Evolutionary conservation across 2,329 filamentous ascomycete genomes (phyloP), one percentile per base, ranked within the genome.

Genomic region (Teratosphaeria zuluensis): DNA sequence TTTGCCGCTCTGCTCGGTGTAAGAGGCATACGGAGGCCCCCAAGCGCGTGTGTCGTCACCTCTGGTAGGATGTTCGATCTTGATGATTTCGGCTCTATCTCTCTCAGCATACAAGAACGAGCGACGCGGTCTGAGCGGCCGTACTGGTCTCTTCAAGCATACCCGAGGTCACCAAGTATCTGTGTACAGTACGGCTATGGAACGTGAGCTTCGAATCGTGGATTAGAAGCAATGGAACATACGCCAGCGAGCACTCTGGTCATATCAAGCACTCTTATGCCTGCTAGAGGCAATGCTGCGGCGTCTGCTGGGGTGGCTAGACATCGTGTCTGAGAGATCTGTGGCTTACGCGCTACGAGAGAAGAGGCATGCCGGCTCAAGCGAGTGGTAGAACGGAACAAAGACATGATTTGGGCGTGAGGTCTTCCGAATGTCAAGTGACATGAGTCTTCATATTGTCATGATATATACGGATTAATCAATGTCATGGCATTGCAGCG

Each of bases 31-130:
- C 1, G 94, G 94, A 28, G 94, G 94, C 0, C 94, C 94, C 94
- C 94, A 99, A 55, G 92, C 92, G 68, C 94, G 80, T 9, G 94
- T 99, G 71, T 99, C 94, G 71, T 99, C 94, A 42, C 90, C 94
- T 59, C 90, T 83, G 4, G 84, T 84, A 3, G 94, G 94, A 74
- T 99, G 94, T 75, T 99, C 94, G 62, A 99, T 84, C 75, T 99
- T 99, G 76, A 99, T 96, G 33, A 99, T 86, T 73, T 99, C 92
- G 64, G 94, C 94, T 63, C 91, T 95, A 66, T 11, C 16, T 59
- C 60, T 12, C 21, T 56, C 31, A 55, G 31, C 56, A 65, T 55
- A 21, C 31, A 35, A n/a, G 12, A 14, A 38, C 62, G 38, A 62
- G 61, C 53, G 60, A 58, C 24, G 60, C 64, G 60, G 65, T 66